Conservation (phyloP, 345 rosid genomes). For the Atalantia buxifolia region DNA sequence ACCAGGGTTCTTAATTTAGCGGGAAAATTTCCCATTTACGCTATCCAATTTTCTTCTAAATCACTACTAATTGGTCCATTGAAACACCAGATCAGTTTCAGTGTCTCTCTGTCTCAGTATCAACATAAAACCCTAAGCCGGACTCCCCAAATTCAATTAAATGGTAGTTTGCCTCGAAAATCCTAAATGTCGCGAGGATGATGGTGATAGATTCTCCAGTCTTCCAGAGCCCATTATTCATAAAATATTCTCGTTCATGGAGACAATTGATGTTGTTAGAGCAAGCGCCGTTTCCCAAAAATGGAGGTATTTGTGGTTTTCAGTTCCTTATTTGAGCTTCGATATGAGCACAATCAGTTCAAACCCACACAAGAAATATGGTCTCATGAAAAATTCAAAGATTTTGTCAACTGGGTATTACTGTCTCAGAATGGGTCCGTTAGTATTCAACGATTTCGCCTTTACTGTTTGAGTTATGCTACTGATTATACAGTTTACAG, state of each 20-base stretch:
- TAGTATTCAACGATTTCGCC: neutral
- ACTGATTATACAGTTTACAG: neutral
- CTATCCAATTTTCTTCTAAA: too few relatives aligned
- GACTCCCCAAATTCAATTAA: neutral
- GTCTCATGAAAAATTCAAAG: neutral
- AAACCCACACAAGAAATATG: neutral
- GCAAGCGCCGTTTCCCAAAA: neutral
- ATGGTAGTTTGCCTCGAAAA: neutral
- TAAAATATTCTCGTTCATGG: slow-evolving; percentile 1
- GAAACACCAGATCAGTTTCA: neutral
- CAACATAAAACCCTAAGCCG: neutral
- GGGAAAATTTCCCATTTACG: too few relatives aligned
- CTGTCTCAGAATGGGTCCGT: neutral
- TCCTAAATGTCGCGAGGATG: neutral
- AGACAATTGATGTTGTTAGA: neutral
- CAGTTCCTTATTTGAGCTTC: neutral
- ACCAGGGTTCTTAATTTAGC: too few relatives aligned
- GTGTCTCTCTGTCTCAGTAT: too few relatives aligned
- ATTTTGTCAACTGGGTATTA: neutral
- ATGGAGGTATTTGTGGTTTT: slow-evolving; percentile 7
- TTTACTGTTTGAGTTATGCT: neutral
- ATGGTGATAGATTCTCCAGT: slow-evolving; percentile 1
- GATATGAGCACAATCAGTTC: neutral
- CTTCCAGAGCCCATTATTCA: neutral
- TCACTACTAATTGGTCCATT: neutral